Base-by-base conservation (phyloP, 1,284 basidiomycete species). In the Trametes pubescens region DNA sequence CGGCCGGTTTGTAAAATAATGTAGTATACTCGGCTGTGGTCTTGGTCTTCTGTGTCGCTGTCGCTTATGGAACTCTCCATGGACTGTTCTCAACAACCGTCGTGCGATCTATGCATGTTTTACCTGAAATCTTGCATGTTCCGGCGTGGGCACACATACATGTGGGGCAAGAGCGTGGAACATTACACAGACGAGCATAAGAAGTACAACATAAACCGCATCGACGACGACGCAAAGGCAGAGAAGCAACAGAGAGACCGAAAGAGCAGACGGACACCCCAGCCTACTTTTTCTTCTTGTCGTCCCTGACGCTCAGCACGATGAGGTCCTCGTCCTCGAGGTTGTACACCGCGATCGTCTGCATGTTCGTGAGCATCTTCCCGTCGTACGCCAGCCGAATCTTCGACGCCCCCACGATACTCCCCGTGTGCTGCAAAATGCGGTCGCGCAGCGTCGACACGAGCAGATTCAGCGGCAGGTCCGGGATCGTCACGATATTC, bases 391-490 rank as follows among this genome's bases (percentile, higher is more conserved):
- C 90, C 63, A 95, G 76, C 72, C 93, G 83, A 71, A 97, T 90
- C 64, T 86, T 86, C 44, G 91, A 92, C 26, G 91, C 86, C n/a
- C 92, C 84, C 40, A 96, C 78, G 32, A 85, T 84, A 70, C 91
- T 92, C 63, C 89, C 92, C 26, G 92, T 89, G 52, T 88, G 84
- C 68, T 88, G 85, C 69, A 92, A 80, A 62, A 97, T 93, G 57
- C 93, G 88, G 75, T 97, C 95, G 60, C 96, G 89, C 26, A 98
- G 80, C 5, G 93, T 92, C 16, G 93, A 94, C 61, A 97, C 91
- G 53, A 95, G 81, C 51, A 93, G 79, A 61, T 86, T 93, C 71
- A 96, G 85, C 4, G 93, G 91, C 35, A 97, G 77, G 65, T 96
- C 94, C 1, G 88, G 84, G 58, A 98, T 83, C 9, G 86, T 86